A percentile compares a stretch with the other conserved stretches of the same genome.
phyloP scores from a whole-genome alignment of 2,329 filamentous ascomycete genomes.

The Penicillium sumatraense region DNA sequence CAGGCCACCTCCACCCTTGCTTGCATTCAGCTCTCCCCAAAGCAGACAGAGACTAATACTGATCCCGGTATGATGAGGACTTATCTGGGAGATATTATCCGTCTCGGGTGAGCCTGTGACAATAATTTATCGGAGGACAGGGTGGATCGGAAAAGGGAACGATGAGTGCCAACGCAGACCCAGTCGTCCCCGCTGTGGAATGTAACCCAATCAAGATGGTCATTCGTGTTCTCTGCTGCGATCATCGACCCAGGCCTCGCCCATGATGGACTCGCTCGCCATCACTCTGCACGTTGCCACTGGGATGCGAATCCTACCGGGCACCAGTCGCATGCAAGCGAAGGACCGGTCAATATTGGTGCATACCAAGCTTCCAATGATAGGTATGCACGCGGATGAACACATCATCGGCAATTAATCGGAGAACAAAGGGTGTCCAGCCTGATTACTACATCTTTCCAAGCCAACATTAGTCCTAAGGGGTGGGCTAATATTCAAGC shows the following conservation, averaged over 20 bases:
- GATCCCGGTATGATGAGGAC: constrained; percentile 7
- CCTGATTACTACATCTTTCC: background rate
- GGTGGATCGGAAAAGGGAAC: constrained; percentile 11
- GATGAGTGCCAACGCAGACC: constrained; percentile 7
- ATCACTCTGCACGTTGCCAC: constrained; percentile 12
- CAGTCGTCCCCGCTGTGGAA: constrained; percentile 5
- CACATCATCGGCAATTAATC: background rate
- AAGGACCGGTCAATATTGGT: background rate
- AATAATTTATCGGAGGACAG: background rate
- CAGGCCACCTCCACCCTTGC: constrained; percentile 12
- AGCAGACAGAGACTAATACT: constrained; percentile 4
- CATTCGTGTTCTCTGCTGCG: background rate
- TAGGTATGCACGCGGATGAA: background rate
- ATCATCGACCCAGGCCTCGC: constrained; percentile 2
- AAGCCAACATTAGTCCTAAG: background rate
- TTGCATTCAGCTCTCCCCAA: constrained; percentile 16
- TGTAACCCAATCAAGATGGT: constrained; percentile 16
- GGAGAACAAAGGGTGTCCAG: background rate
- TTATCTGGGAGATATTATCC: constrained; percentile 8
- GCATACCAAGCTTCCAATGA: constrained; percentile 3
- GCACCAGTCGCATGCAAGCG: constrained; percentile 6
- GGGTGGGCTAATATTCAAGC: background rate
- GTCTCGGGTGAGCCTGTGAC: background rate
- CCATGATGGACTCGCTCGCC: background rate
- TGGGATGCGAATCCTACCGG: background rate